Evolutionary conservation across 805 yeast genomes (phyloP), one percentile per base, ranked within the genome.

Genomic region (Yarrowia sp.): DNA sequence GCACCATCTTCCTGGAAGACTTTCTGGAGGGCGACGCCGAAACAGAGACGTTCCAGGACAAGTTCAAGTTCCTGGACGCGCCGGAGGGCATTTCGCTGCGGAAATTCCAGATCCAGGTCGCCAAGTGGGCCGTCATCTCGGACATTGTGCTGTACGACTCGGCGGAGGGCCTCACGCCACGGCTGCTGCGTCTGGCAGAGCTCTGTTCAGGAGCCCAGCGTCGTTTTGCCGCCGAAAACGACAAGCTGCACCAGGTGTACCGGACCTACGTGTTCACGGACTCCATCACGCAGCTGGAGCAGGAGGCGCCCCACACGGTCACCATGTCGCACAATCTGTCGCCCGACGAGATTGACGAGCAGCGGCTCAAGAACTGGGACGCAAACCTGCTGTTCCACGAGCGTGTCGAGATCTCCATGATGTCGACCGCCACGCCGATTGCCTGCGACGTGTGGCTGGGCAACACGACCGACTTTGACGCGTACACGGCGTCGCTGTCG

Each of bases 31-130:
- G 66, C 13, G 66, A 63, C 41, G 39, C 57, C 14, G 50, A 38
- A 51, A 66, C 8, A 67, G 61, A 32, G 15, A 68, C 43, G 15
- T 73, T 79, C 38, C 68, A 83, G 55, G 90, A 90, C 0, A 67
- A 78, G 8, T 87, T 89, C 69, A 76, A 81, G 60, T 79, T 83
- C 66, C 73, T 86, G 70, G 92, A 88, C 69, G 93, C 92, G 14
- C 84, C 80, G 65, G 79, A 82, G 47, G 95, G 96, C 4, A 86
- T 90, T 6, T 84, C 90, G 3, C 80, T 92, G 64, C 81, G 98
- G 68, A 90, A 92, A 72, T 92, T 92, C 74, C 91, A 89, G 72
- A 84, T 89, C 65, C 98, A 93, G 75, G 88, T 86, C 17, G 82
- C 91, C n/a, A 92, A 91, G 72, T 78, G 87, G 67, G 88, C 95